These are phyloP conservation scores for Pestalotiopsis sp. DNA, from an alignment of 2,329 filamentous ascomycete genomes.

Conservation along the genomic window DNA sequence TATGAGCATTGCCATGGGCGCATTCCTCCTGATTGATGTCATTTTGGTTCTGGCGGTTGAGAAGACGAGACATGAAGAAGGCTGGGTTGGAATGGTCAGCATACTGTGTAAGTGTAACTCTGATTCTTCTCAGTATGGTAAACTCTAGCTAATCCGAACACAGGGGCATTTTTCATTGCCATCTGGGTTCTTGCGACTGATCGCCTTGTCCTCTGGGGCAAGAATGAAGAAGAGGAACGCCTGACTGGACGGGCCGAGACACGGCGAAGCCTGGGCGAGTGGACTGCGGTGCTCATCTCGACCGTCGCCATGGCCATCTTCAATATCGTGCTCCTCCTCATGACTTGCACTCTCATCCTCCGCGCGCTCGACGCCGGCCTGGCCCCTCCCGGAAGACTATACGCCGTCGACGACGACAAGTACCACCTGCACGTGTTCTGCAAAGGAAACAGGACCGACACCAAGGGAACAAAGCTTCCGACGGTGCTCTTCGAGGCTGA, in stretches of 20 bases:
- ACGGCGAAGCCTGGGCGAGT: constrained; percentile 79
- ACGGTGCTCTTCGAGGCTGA: constrained; percentile 90
- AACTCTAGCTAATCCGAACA: constrained; percentile 16
- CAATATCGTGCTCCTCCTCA: constrained; percentile 69
- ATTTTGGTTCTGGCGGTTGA: constrained; percentile 79
- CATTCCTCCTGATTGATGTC: constrained; percentile 72
- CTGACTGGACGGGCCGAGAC: constrained; percentile 88
- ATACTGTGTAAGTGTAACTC: constrained; percentile 60
- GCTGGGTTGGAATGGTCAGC: constrained; percentile 87
- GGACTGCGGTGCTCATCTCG: constrained; percentile 77
- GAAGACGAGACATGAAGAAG: constrained; percentile 78
- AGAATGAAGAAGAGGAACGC: constrained; percentile 88
- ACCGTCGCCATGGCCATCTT: constrained; percentile 73
- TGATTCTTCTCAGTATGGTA: not conserved
- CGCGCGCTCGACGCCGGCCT: constrained; percentile 79
- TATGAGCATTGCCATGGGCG: constrained; percentile 68
- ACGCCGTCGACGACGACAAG: constrained; percentile 80
- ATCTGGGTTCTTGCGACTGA: constrained; percentile 81
- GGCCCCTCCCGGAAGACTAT: constrained; percentile 71
- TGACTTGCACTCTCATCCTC: constrained; percentile 79
- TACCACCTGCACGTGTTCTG: constrained; percentile 89
- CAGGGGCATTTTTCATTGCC: constrained; percentile 75
- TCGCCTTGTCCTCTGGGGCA: constrained; percentile 86
- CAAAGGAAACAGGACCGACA: constrained; percentile 68
- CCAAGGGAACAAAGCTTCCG: constrained; percentile 60